Conservation (phyloP, 2,329 filamentous ascomycete species). For the Sclerotinia subarctica region DNA sequence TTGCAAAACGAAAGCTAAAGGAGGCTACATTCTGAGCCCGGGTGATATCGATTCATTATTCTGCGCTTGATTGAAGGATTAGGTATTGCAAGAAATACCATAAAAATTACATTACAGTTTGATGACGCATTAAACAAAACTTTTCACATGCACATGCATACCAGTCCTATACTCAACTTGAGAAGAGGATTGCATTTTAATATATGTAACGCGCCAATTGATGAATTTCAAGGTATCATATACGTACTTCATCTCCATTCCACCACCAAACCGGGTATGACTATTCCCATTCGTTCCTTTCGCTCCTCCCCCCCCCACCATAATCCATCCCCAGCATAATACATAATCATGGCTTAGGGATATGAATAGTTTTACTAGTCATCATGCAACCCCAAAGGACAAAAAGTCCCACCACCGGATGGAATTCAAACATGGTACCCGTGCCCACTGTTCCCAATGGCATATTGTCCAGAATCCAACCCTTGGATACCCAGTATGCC, state of each 20-base stretch:
- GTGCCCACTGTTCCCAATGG: conserved; percentile 68
- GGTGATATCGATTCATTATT: background rate
- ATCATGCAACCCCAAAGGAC: conserved; percentile 88
- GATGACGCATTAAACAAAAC: background rate
- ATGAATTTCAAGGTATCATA: conserved; percentile 20
- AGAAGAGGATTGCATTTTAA: conserved; percentile 2
- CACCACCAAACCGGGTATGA: background rate
- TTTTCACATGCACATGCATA: background rate
- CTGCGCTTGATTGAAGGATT: too few species aligned
- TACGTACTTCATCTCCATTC: conserved; percentile 9
- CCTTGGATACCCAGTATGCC: conserved; percentile 82
- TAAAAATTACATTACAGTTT: background rate
- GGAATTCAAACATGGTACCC: conserved; percentile 73
- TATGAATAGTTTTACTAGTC: conserved; percentile 91
- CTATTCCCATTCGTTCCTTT: background rate
- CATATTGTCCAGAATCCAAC: conserved; percentile 75
- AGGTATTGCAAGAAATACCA: background rate
- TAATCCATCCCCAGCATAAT: background rate
- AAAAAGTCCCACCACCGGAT: conserved; percentile 79
- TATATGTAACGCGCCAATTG: conserved; percentile 2
- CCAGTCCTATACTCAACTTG: background rate
- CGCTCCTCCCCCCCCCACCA: background rate
- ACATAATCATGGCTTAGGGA: conserved; percentile 70
- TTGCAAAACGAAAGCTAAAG: background rate
- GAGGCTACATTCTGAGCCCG: too few species aligned